Evolutionary conservation across 331 rosid species (phyloP), one percentile per base, ranked within the genome.

Genomic region (Pyrus hybrid): DNA sequence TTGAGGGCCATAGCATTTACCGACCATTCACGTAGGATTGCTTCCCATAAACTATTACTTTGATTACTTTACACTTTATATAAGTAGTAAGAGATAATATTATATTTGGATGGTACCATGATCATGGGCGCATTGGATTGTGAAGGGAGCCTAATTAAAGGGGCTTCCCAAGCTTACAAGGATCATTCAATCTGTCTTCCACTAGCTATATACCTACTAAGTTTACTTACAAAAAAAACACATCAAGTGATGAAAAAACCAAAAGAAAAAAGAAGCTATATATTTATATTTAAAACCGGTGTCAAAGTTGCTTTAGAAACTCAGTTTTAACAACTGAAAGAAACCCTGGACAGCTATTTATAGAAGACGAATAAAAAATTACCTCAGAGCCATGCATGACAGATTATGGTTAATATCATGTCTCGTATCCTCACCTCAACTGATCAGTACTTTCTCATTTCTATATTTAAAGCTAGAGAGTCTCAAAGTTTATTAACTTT

Each of bases 111-210:
- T 62, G 18, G 32, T 23, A 8, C 20, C 43, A 35, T 35, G 43
- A 18, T 62, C 67, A 25, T 62, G n/a, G 58, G 13, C 16, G 37
- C 9, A 60, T 17, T 41, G 68, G 60, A 73, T 37, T 73, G 69
- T 73, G 77, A 73, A 30, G 2, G 58, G 17, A 16, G 49, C 77
- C 68, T 61, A 61, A 73, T 41, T 61, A 17, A 58, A 57, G 37
- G 26, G 26, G 1, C 54, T 3, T 53, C 29, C 21, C 54, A 18
- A 37, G 8, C 53, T 71, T 1, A 16, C 11, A 18, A 43, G 28
- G 67, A 72, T 25, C 58, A 73, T 9, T 16, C 60, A 61, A 7
- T 16, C n/a, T 73, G 77, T 61, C 77, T 73, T 73, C 77, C 69
- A 61, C 69, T 73, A 73, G 22, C 66, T 6, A 13, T 35, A 6